These are phyloP conservation scores for Naegleria gruberi DNA, from an alignment of 208 protist genomes.

Conservation along the genomic window DNA sequence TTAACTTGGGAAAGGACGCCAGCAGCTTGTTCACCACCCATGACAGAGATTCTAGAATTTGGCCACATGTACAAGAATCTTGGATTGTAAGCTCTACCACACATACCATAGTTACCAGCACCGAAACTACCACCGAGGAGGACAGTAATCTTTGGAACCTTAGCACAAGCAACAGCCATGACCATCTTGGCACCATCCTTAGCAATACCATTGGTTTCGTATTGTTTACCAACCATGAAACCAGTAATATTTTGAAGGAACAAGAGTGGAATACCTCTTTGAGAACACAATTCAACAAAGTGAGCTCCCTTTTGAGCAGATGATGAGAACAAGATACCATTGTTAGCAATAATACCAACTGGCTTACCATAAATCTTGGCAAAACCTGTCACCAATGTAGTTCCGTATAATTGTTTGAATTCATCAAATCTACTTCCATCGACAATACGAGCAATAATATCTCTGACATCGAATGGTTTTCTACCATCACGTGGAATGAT, in stretches of 20 bases:
- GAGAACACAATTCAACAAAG: conserved; percentile 87
- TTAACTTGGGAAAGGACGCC: conserved; percentile 71
- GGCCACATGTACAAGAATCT: conserved; percentile 93
- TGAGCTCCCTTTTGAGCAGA: conserved; percentile 78
- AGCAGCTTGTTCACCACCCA: conserved; percentile 90
- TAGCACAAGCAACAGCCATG: conserved; percentile 75
- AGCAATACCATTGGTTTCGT: conserved; percentile 86
- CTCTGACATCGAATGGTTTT: conserved; percentile 73
- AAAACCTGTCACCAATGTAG: conserved; percentile 82
- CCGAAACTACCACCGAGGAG: conserved; percentile 89
- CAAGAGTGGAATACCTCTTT: conserved; percentile 82
- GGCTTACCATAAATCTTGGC: conserved; percentile 74
- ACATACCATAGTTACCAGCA: conserved; percentile 95
- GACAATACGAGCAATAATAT: conserved; percentile 78
- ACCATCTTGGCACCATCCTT: conserved; percentile 92
- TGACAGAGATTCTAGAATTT: conserved; percentile 87
- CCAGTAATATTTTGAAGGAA: conserved; percentile 95
- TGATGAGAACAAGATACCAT: conserved; percentile 86
- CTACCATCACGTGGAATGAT: conserved; percentile 76
- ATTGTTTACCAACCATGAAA: conserved; percentile 74
- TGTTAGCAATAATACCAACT: conserved; percentile 93
- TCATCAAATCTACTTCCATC: conserved; percentile 85
- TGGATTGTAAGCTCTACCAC: conserved; percentile 62
- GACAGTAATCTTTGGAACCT: conserved; percentile 88
- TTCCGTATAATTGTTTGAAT: conserved; percentile 83